These are phyloP conservation scores for Cicer arietinum DNA, from an alignment of 306 rosid species.

Conservation along the genomic window DNA sequence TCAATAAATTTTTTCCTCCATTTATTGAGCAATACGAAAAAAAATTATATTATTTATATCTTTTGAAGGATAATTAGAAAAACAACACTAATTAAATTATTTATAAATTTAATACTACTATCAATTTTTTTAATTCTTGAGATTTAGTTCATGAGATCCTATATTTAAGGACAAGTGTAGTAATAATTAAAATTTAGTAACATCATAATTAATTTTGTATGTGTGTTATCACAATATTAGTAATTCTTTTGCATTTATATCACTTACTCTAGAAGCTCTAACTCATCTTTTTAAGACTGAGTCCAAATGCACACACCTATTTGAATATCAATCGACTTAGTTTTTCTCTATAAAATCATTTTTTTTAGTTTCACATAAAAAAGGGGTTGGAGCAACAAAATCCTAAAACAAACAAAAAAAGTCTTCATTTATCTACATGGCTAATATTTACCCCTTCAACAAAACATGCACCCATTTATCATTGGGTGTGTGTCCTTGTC, in stretches of 20 bases:
- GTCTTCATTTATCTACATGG: neutral
- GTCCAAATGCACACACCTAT: neutral
- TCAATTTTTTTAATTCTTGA: neutral
- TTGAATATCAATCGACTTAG: neutral
- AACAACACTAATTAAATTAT: neutral
- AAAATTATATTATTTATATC: too few species aligned
- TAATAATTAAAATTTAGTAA: neutral
- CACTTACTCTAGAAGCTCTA: neutral
- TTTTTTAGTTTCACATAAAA: neutral
- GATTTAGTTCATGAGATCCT: neutral
- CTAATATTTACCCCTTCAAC: neutral
- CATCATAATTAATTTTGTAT: neutral
- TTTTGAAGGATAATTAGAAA: too few species aligned
- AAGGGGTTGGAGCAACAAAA: neutral
- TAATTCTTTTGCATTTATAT: constrained; percentile 10
- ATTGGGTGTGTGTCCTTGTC: constrained; percentile 32
- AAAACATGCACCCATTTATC: constrained; percentile 21
- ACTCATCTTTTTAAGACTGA: neutral
- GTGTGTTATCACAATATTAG: neutral
- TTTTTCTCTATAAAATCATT: constrained; percentile 8
- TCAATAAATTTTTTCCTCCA: too few species aligned
- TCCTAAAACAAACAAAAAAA: neutral
- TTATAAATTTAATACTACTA: neutral
- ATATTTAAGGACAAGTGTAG: neutral
- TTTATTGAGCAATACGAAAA: too few species aligned